Base-by-base conservation (phyloP, 495 filamentous ascomycete species). In the Pseudomonodictys pantanalensis region DNA sequence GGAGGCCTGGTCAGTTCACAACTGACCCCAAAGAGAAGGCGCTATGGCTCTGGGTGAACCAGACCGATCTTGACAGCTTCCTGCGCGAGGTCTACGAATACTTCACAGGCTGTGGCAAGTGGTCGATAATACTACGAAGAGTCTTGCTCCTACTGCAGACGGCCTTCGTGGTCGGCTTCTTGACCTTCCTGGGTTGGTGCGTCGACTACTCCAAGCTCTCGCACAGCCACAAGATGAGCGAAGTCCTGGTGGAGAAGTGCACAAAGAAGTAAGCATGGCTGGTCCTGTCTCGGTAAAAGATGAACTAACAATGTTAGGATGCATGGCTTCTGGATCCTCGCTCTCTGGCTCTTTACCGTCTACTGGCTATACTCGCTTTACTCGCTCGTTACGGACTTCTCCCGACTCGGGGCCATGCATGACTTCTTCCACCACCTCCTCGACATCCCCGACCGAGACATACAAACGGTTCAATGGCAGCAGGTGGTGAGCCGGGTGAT, bases 391-490 rank as follows among this genome's bases (percentile, higher is more conserved):
- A 69, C 87, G n/a, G 89, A 90, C 61, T 78, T 92, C 30, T 86
- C 86, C 17, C 81, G 86, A 20, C 79, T 97, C 15, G 76, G 81
- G 62, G 79, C 89, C 28, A 84, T 96, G 72, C 90, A 91, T 65
- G 86, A 93, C 71, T 98, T 97, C 72, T 98, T 90, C 72, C 73
- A 82, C 38, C 83, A 97, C 68, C 79, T 97, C 6, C 82, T 98
- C 15, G 86, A 87, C 28, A 86, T 98, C 29, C 88, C 89, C 1
- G 95, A 97, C 65, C 76, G 83, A 20, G 95, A 98, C 59, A 95
- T 98, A 68, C 95, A 97, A 73, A 96, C 92, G 0, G 86, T 97
- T 29, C 90, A 91, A 7, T 98, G 93, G 93, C 91, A 97, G 70
- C 87, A 95, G 58, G 81, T 97, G 30, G 92, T 98, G 41, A 86